These are phyloP conservation scores for Graphilbum fragrans DNA, from an alignment of 2,329 filamentous ascomycete species.

Conservation along the genomic window DNA sequence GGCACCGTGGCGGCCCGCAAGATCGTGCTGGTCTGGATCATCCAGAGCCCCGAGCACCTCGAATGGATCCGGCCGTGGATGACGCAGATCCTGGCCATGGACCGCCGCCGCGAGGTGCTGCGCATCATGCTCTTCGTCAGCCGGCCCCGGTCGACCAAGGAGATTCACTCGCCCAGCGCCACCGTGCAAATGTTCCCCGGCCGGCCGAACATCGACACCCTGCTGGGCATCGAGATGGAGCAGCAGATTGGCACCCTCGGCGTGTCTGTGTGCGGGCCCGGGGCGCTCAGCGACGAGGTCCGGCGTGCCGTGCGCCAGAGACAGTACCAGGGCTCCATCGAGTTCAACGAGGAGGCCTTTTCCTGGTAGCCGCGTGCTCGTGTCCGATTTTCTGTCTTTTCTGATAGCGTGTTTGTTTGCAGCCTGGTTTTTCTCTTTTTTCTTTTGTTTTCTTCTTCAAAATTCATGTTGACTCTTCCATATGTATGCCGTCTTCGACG, in stretches of 20 bases:
- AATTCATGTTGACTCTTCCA: too few relatives aligned
- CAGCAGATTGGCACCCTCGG: constrained; percentile 62
- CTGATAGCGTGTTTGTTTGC: background rate
- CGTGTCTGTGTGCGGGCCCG: constrained; percentile 64
- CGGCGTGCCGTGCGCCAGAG: constrained; percentile 52
- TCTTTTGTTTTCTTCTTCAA: background rate
- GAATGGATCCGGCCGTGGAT: constrained; percentile 80
- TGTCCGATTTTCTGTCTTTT: background rate
- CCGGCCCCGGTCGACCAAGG: constrained; percentile 61
- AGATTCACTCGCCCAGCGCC: constrained; percentile 65
- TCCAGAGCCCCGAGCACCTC: constrained; percentile 67
- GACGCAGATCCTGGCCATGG: constrained; percentile 67
- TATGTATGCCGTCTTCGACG: background rate
- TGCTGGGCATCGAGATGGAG: constrained; percentile 63
- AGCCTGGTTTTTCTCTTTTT: background rate
- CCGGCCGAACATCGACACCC: constrained; percentile 59
- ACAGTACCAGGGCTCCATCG: constrained; percentile 54
- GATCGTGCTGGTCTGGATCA: constrained; percentile 66
- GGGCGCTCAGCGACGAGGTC: constrained; percentile 64
- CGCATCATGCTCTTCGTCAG: constrained; percentile 71
- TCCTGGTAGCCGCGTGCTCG: constrained; percentile 31
- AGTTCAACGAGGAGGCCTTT: constrained; percentile 73
- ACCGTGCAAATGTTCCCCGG: constrained; percentile 81
- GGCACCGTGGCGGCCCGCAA: constrained; percentile 60
- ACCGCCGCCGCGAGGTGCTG: constrained; percentile 59